Conservation (phyloP, 2,329 filamentous ascomycete species). For the Didymella exigua region DNA sequence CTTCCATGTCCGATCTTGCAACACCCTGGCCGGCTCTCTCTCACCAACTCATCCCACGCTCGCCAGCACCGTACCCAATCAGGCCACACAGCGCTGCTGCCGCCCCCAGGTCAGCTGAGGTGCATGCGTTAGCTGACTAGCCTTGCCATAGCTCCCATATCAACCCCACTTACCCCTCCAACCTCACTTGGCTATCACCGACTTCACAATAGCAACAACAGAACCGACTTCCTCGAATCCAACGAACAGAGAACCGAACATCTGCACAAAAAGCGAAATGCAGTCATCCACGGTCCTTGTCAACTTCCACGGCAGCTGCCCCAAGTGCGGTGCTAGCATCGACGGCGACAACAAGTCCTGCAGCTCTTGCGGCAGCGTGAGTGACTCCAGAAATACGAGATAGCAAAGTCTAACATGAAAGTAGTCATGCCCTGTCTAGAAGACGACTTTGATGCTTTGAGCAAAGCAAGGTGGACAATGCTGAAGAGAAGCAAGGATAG, state of each 20-base stretch:
- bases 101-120: conserved; percentile 40
- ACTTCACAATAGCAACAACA: conserved; percentile 10
- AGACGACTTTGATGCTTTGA: neutral
- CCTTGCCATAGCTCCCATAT: conserved; percentile 33
- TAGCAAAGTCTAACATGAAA: neutral
- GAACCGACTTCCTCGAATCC: neutral
- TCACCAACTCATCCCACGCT: neutral
- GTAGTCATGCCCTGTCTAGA: conserved; percentile 14
- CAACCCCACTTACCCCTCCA: conserved; percentile 45
- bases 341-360: conserved; percentile 44
- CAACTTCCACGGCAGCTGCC: conserved; percentile 44
- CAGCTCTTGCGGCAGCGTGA: conserved; percentile 47
- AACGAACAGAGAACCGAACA: neutral
- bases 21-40: neutral
- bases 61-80: conserved; percentile 27
- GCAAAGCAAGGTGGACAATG: neutral
- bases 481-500: neutral
- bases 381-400: conserved; percentile 4
- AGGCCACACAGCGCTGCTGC: conserved; percentile 23
- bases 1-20: neutral
- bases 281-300: conserved; percentile 36
- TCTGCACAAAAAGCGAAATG: conserved; percentile 27
- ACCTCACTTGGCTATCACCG: conserved; percentile 16
- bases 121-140: conserved; percentile 32
- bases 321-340: conserved; percentile 47